Evolutionary conservation across 768 basidiomycete species (phyloP), one percentile per base, ranked within the genome.

Genomic region (Boletus rubropictus): DNA sequence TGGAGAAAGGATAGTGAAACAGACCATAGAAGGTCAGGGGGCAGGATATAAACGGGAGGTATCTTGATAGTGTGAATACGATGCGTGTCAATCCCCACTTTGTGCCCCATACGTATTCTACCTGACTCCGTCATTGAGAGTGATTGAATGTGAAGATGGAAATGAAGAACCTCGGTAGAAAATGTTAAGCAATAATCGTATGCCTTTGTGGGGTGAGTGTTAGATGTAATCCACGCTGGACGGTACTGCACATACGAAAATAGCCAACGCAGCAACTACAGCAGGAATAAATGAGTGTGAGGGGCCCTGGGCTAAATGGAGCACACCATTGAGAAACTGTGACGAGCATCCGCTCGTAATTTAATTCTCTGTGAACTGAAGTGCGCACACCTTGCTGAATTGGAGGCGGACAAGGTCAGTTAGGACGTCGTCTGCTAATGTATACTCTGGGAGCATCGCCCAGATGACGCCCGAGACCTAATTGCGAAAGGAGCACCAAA

Each of bases 51-150:
- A 63, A 57, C n/a, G 63, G 36, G 24, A 64, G 46, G 40, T 64
- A 64, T 51, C 61, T 59, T 42, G 63, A 42, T 4, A 62, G 5
- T 12, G 60, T 57, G 40, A 62, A 64, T 11, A 64, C 45, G 21
- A 53, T 34, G 21, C 60, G 60, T 31, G 62, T 21, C 7, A 18
- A 15, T 8, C 42, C 48, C 61, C 61, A 64, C 28, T 44, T 57
- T 5, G 54, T 50, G 4, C 52, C 50, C 63, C 63, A 62, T 11
- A 59, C 50, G 34, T 51, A 37, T 43, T 48, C 49, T 1, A 62
- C 55, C 61, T 60, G 20, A n/a, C n/a, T n/a, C 27, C 9, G 5
- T 14, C 2, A 7, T 29, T 60, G 17, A 61, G 47, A 36, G 17
- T 17, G 7, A 34, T 20, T 2, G 10, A 15, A 27, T 12, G 18